Evolutionary conservation across 2,329 filamentous ascomycete genomes (phyloP), one percentile per base, ranked within the genome.

Genomic region (Endocalyx cinctus): DNA sequence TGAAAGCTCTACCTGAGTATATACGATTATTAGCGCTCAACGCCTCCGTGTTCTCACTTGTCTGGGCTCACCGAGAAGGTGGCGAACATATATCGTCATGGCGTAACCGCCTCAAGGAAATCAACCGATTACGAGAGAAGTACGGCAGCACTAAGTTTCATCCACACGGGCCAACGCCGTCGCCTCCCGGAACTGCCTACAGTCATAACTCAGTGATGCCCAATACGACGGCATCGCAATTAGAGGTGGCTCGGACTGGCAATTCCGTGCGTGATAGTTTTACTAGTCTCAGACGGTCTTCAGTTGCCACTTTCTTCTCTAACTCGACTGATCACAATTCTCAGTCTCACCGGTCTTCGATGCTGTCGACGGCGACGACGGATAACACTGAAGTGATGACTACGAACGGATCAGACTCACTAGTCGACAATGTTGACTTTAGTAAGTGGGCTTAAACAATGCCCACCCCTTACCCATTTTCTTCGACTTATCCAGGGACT

Each of bases 11-110:
- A 7, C 85, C 89, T 1, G 75, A 80, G 8, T 94, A 96, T 54
- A 85, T 96, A 33, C 81, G 92, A 23, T 79, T 95, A 29, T 69
- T 97, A 13, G 87, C 90, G 1, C 75, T 98, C 42, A 97, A 96
- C 53, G 89, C 92, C 0, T 94, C 87, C 11, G 87, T 97, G 7
- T 96, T 97, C 58, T 87, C 85, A 2, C 75, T 84, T 27, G 89
- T 96, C n/a, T 96, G 90, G 87, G 77, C 78, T 29, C 80, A 78
- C 50, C 74, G 80, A 29, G 77, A 84, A 43, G 83, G 82, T 5
- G 84, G 84, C 36, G 88, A 94, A 57, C 82, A 94, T 52, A 73
- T 92, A 18, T 92, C 87, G 10, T 86, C 87, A 7, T 97, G 92
- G 92, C 80, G 87, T 38, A 86, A 83, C 48, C 80, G 92, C 30